Evolutionary conservation across 1,139 yeast genomes (phyloP), one percentile per base, ranked within the genome.

Genomic region (Saccharomycopsis hybrid): DNA sequence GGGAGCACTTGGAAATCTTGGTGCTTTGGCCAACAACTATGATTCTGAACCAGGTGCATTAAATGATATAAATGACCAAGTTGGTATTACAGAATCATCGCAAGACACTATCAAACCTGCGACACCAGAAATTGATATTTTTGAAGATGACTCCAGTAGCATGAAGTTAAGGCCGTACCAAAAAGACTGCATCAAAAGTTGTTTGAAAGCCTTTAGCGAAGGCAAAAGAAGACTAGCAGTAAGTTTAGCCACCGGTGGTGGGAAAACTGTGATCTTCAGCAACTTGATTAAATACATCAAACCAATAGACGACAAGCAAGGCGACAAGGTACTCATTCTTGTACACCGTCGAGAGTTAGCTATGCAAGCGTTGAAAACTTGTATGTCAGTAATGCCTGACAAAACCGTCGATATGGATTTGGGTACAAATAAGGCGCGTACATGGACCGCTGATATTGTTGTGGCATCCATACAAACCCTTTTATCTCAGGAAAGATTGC

Each of bases 231-330:
- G 95, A 45, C 77, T 89, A 1, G 97, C 94, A 0, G 89, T 88
- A 2, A 85, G 89, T 13, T 65, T 92, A 47, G 96, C 97, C 4
- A 92, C 97, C 0, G 98, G 98, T 0, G 94, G 96, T 18, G 98
- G 97, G 1, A 90, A 90, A 59, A 90, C 97, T 0, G 88, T 89
- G 18, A 82, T 90, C 1, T 87, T 90, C 61, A 71, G 92, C 1
- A 78, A 79, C 58, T 61, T 89, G 44, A 74, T 88, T 3, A 72
- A 77, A 0, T 64, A 68, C 40, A 66, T 87, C 11, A 58, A 64
- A 7, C 60, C 41, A 18, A 65, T 60, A 3, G 30, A 25, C 29
- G 11, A 35, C 13, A 33, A 5, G 2, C 61, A 64, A 5, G 82
- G 84, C 0, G 60, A 67, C 35, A 77, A 77, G 58, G 72, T 84